phyloP scores from a whole-genome alignment of 164 flowering plant genomes.

The Sextonia rubra region DNA sequence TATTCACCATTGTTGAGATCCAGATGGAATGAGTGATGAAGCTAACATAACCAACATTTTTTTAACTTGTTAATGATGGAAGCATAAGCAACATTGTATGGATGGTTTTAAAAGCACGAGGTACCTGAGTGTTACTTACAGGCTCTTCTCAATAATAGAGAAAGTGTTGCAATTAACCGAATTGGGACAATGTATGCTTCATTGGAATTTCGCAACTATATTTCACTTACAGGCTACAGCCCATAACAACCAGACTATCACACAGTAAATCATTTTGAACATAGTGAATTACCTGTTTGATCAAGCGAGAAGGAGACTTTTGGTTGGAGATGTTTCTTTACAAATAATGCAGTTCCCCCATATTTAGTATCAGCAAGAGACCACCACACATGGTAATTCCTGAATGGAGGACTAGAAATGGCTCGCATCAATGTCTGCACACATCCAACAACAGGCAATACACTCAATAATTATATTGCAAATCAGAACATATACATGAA shows the following conservation, averaged over 20 bases:
- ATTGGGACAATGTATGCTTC: too few species aligned
- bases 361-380: constrained; percentile 94
- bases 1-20: not conserved
- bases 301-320: constrained; percentile 73
- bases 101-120: not conserved
- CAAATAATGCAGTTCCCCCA: constrained; percentile 87
- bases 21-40: not conserved
- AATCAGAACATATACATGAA: too few species aligned
- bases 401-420: constrained; percentile 75
- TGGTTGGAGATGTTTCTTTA: constrained; percentile 77
- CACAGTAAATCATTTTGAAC: not conserved
- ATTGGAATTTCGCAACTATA: too few species aligned
- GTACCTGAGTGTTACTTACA: not conserved
- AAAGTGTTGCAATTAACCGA: too few species aligned
- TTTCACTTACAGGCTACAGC: not conserved
- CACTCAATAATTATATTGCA: not conserved
- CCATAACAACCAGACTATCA: not conserved
- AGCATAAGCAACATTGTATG: not conserved
- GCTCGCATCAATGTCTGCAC: constrained; percentile 87
- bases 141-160: too few species aligned
- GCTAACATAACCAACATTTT: not conserved
- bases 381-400: constrained; percentile 86
- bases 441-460: not conserved
- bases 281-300: constrained; percentile 41
- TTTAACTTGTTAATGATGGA: too few species aligned